Conservation (phyloP, 805 yeast species). For the Candida vartiovaarae region DNA sequence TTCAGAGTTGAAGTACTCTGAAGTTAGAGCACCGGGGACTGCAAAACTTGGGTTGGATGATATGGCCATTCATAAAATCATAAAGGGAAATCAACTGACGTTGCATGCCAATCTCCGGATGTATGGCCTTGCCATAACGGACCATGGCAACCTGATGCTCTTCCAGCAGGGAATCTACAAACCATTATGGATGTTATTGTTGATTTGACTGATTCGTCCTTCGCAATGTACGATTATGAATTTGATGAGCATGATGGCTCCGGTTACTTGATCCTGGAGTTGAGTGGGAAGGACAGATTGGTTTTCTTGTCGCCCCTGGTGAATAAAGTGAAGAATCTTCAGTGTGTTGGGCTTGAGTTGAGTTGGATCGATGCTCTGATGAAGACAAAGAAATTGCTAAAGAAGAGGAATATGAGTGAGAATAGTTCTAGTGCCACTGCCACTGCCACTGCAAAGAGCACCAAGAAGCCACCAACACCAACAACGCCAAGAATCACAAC, state of each 20-base stretch:
- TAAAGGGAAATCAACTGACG: constrained; percentile 16
- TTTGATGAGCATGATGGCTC: constrained; percentile 50
- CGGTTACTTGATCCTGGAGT: constrained; percentile 62
- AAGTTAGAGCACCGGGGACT: neutral
- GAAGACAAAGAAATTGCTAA: constrained; percentile 53
- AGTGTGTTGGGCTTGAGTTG: constrained; percentile 33
- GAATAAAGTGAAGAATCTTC: constrained; percentile 14
- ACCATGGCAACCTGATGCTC: constrained; percentile 27
- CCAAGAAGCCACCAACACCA: neutral
- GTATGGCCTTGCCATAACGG: constrained; percentile 27
- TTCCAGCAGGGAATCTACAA: constrained; percentile 18
- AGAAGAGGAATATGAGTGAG: constrained; percentile 11
- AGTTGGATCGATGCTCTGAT: constrained; percentile 69
- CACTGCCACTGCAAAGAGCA: constrained; percentile 3
- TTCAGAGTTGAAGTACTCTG: constrained; percentile 11
- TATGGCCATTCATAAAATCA: constrained; percentile 26
- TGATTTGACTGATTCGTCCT: constrained; percentile 40
- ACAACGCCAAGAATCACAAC: constrained; percentile 1
- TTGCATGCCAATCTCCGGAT: constrained; percentile 20
- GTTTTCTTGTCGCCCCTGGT: constrained; percentile 43
- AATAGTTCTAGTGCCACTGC: neutral
- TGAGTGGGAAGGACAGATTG: constrained; percentile 49
- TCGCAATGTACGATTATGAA: constrained; percentile 77
- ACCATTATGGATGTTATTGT: constrained; percentile 26
- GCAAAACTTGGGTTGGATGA: constrained; percentile 19